Evolutionary conservation across 805 yeast species (phyloP).

Genomic region (Candida morakotiae): DNA sequence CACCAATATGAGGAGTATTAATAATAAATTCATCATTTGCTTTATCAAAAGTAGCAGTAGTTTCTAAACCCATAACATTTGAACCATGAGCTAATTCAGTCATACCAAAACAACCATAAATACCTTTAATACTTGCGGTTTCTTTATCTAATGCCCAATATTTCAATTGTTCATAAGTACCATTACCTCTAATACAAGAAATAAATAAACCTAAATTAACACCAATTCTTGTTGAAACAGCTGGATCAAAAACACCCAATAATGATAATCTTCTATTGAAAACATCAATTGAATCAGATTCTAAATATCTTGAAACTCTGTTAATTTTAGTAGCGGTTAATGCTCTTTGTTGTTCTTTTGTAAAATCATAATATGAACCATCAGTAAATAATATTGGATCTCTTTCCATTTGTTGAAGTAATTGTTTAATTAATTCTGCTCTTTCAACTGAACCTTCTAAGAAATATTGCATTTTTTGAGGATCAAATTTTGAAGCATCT

Average conservation of each 20-base stretch:
- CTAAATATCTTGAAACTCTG: conserved; percentile 60
- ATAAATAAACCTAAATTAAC: conserved; percentile 85
- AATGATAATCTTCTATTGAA: conserved; percentile 59
- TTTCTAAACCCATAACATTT: conserved; percentile 56
- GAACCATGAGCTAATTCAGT: conserved; percentile 66
- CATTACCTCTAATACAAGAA: conserved; percentile 79
- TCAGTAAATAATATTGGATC: conserved; percentile 62
- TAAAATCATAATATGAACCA: conserved; percentile 53
- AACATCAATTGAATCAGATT: conserved; percentile 37
- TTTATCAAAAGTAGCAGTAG: conserved; percentile 44
- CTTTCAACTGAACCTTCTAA: conserved; percentile 39
- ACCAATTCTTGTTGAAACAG: conserved; percentile 76
- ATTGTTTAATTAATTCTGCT: conserved; percentile 42
- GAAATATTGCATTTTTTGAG: conserved; percentile 36
- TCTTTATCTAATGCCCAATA: conserved; percentile 80
- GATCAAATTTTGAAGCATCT: conserved; percentile 27
- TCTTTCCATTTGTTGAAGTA: conserved; percentile 57
- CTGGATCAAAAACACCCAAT: conserved; percentile 70
- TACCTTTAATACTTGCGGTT: conserved; percentile 52
- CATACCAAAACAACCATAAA: conserved; percentile 61
- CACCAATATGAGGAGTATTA: conserved; percentile 46
- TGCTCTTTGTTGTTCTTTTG: conserved; percentile 55
- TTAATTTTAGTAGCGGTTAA: conserved; percentile 57
- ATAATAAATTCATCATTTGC: conserved; percentile 39
- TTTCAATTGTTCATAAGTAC: conserved; percentile 75